A percentile compares a stretch with the other conserved stretches of the same genome.
Conservation (phyloP, 2,329 filamentous ascomycete species). For the Gnomoniopsis smithogilvyi region DNA sequence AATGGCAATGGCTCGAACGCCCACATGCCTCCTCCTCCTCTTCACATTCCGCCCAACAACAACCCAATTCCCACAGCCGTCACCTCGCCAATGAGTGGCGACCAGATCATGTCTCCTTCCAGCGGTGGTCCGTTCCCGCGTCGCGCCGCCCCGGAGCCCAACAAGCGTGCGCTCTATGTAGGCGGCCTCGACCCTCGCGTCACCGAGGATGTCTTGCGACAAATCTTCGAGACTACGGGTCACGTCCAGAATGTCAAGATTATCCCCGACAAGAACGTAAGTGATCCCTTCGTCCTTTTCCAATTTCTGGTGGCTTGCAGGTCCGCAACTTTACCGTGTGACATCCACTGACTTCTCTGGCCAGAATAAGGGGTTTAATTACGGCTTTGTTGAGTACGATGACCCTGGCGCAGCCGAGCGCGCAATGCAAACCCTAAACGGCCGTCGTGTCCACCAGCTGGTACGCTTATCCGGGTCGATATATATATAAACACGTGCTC, state of each 20-base stretch:
- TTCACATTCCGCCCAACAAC: constrained; percentile 94
- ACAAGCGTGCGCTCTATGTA: constrained; percentile 96
- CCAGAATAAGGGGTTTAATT: constrained; percentile 95
- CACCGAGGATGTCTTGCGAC: constrained; percentile 91
- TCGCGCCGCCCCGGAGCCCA: constrained; percentile 92
- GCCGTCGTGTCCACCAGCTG: constrained; percentile 90
- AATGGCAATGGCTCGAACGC: constrained; percentile 65
- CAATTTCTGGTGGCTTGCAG: not conserved
- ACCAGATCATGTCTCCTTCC: constrained; percentile 77
- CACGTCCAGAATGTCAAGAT: constrained; percentile 99
- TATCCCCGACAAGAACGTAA: constrained; percentile 98
- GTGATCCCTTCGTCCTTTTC: constrained; percentile 33
- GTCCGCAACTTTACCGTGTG: constrained; percentile 12
- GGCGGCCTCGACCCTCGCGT: constrained; percentile 92
- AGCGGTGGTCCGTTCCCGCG: constrained; percentile 78
- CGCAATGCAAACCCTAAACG: constrained; percentile 96
- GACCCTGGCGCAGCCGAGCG: constrained; percentile 94
- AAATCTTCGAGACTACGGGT: constrained; percentile 98
- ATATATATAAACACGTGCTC: not conserved
- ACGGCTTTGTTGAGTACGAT: constrained; percentile 98
- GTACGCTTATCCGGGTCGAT: constrained; percentile 49
- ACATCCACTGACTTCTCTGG: constrained; percentile 33
- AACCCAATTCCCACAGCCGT: constrained; percentile 94
- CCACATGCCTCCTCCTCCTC: constrained; percentile 87
- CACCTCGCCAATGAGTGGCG: constrained; percentile 76